phyloP scores from a whole-genome alignment of 2,329 filamentous ascomycete species.

The Chalara sp. region DNA sequence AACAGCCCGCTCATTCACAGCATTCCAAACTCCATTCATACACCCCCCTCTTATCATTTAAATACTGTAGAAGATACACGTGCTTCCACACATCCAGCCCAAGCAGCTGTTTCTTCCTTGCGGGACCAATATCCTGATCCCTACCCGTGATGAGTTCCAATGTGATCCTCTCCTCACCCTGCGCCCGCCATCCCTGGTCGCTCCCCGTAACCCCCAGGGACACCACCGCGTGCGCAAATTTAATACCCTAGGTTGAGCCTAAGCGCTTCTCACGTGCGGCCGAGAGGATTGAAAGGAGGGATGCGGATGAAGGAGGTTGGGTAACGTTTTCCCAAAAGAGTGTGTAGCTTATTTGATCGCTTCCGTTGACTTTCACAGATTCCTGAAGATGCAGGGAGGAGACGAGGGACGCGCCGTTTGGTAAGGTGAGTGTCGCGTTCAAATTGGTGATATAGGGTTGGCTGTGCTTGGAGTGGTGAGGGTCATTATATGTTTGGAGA shows the following conservation, averaged over 20 bases:
- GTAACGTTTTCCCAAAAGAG: slow-evolving; percentile 86
- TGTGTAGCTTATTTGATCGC: slow-evolving; percentile 88
- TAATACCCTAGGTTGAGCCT: slow-evolving; percentile 62
- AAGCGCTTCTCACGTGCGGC: slow-evolving; percentile 58
- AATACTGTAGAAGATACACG: slow-evolving; percentile 84
- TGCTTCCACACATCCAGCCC: slow-evolving; percentile 93
- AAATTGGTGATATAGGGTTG: slow-evolving; percentile 72
- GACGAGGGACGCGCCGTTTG: slow-evolving; percentile 50
- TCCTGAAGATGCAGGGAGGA: slow-evolving; percentile 59
- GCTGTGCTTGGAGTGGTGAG: slow-evolving; percentile 77
- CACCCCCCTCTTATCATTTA: slow-evolving; percentile 72
- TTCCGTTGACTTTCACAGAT: slow-evolving; percentile 79
- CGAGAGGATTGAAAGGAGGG: slow-evolving; percentile 49
- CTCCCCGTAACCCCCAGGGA: slow-evolving; percentile 72
- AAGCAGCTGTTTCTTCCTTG: slow-evolving; percentile 58
- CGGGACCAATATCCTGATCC: slow-evolving; percentile 73
- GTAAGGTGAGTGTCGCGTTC: slow-evolving; percentile 50
- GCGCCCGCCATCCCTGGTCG: slow-evolving; percentile 84
- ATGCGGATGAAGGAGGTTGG: slow-evolving; percentile 49
- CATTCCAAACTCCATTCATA: slow-evolving; percentile 69
- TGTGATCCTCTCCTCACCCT: slow-evolving; percentile 47
- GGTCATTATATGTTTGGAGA: slow-evolving; percentile 74
- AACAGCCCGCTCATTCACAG: slow-evolving; percentile 60
- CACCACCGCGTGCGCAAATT: slow-evolving; percentile 55
- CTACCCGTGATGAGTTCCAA: slow-evolving; percentile 74